Base-by-base conservation (phyloP, 2,329 filamentous ascomycete species). In the Coniochaeta ligniaria region DNA sequence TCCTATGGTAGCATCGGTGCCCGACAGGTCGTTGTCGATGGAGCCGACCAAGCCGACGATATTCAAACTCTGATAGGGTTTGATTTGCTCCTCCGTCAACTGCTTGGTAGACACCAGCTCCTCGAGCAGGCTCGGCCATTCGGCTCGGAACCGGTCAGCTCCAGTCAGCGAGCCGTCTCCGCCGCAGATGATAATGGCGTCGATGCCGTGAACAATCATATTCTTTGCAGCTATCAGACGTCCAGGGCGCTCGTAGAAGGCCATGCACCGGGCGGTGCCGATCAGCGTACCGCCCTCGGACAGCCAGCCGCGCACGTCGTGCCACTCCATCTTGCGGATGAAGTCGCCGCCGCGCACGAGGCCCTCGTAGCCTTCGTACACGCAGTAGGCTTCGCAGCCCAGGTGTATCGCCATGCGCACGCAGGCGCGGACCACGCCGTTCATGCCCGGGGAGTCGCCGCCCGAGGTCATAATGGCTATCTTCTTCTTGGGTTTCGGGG, bases 1-100 rank as follows among this genome's bases (percentile, higher is more conserved):
- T 60, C 95, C 95, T 72, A 99, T 97, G 35, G 95, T 99, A 62
- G 95, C 94, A 75, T 99, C 95, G 14, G 95, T 99, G 65, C 92
- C 92, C 57, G 93, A 96, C 76, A 99, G 89, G 72, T 99, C 95
- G 72, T 99, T 99, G 81, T 99, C 95, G 71, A 99, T 99, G 59
- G 92, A 96, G 61, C 95, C 95, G 31, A 99, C 95, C 58, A 98
- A 80, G 56, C 95, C 95, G 59, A 98, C 94, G 66, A 99, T 96
- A 76, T 98, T 99, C 71, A 99, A 84, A 67, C 96, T 87, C 70
- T 84, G 83, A 81, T 92, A 96, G 1, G 90, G 89, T 54, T 85
- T 80, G 62, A 91, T 77, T 72, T 96, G 88, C 60, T 88, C 83
- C 50, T 78, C 70, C 7, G 85, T 88, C 68, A 97, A 81, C 70